These are phyloP conservation scores for Plantago coronopus DNA, from an alignment of 305 asterid genomes.

Conservation along the genomic window DNA sequence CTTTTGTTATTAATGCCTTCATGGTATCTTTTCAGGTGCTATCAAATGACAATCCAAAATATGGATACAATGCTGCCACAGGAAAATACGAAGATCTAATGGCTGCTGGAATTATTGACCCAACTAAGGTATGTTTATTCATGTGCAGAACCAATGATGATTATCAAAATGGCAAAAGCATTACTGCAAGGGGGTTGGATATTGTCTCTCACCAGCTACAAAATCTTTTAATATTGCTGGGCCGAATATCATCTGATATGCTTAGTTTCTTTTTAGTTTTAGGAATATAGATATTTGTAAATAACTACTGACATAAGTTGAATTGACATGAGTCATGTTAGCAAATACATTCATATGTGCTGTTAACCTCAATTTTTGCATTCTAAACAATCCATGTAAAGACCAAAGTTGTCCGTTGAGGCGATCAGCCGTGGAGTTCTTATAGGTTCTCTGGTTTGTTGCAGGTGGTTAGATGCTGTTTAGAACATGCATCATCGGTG, in stretches of 20 bases:
- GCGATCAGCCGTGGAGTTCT: no score
- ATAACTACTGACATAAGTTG: not conserved
- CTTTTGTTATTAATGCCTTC: not conserved
- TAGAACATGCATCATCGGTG: slow-evolving; percentile 93
- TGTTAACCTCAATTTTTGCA: not conserved
- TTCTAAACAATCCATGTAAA: not conserved
- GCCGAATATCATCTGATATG: not conserved
- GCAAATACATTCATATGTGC: no score
- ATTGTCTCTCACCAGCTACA: not conserved
- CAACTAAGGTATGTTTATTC: slow-evolving; percentile 63
- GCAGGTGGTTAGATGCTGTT: slow-evolving; percentile 94
- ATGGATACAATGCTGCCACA: slow-evolving; percentile 91
- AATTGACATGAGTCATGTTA: not conserved
- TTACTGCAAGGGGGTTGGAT: not conserved
- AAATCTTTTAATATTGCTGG: not conserved
- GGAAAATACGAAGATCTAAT: slow-evolving; percentile 85
- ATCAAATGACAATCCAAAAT: slow-evolving; percentile 64
- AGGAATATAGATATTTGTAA: no score
- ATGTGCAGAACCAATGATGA: not conserved
- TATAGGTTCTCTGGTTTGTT: not conserved
- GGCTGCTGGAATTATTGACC: slow-evolving; percentile 97
- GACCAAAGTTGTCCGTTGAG: no score
- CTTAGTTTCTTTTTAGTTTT: not conserved
- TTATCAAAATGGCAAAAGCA: not conserved
- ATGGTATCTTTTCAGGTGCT: slow-evolving; percentile 66